Conservation (phyloP, 768 basidiomycete genomes). For the Amanita fuliginea region DNA sequence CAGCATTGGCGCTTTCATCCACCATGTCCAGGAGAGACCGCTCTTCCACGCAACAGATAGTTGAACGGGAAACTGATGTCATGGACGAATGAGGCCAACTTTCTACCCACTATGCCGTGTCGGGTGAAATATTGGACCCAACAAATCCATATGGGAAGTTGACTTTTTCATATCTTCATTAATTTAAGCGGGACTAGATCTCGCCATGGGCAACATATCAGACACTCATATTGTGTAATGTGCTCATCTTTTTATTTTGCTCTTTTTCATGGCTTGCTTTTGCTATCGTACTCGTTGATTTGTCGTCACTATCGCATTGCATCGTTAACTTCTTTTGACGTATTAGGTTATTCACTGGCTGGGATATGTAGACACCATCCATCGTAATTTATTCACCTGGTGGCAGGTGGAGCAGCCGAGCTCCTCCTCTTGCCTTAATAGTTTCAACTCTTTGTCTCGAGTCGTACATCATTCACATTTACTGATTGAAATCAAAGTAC, state of each 20-base stretch:
- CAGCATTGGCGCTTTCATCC: constrained; percentile 2
- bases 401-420: background rate
- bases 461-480: too few species aligned
- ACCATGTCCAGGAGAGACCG: constrained; percentile 19
- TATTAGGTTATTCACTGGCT: too few species aligned
- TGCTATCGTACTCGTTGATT: background rate
- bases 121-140: too few species aligned
- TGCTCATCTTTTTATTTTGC: background rate
- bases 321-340: background rate
- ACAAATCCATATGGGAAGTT: too few species aligned
- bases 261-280: background rate
- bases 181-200: background rate
- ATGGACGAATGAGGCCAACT: background rate
- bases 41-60: constrained; percentile 20
- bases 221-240: constrained; percentile 2
- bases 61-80: constrained; percentile 26
- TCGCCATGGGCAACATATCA: background rate
- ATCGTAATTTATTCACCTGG: background rate
- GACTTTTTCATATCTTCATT: background rate
- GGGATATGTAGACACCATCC: background rate
- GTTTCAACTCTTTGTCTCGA: too few species aligned
- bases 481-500: too few species aligned
- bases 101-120: too few species aligned
- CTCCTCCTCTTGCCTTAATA: background rate
- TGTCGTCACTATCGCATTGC: background rate